These are phyloP conservation scores for Dothideomycetes sp. DNA, from an alignment of 2,329 filamentous ascomycete species.

Conservation along the genomic window DNA sequence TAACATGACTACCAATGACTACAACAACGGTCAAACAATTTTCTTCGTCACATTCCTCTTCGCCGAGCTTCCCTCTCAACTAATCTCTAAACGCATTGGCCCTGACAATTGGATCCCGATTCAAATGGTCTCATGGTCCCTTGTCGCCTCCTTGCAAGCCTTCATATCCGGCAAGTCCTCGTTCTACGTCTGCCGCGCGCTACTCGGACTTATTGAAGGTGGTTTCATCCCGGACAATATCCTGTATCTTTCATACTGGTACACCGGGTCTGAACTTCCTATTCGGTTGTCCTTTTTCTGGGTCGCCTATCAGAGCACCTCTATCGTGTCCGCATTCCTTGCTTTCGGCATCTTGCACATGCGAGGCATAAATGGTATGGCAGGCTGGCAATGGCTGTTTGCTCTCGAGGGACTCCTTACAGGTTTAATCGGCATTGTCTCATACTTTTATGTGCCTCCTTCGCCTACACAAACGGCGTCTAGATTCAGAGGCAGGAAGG, in stretches of 20 bases:
- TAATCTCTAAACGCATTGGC: conserved; percentile 16
- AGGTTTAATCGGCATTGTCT: conserved; percentile 42
- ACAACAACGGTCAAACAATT: conserved; percentile 31
- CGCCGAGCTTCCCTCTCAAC: conserved; percentile 25
- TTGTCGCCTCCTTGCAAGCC: conserved; percentile 16
- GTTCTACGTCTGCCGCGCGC: conserved; percentile 31
- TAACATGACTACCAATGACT: conserved; percentile 35
- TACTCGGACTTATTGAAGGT: conserved; percentile 34
- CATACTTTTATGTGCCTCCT: conserved; percentile 48
- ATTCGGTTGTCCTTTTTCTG: conserved; percentile 60
- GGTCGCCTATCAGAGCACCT: conserved; percentile 50
- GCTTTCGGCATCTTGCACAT: conserved; percentile 45
- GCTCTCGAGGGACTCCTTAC: conserved; percentile 37
- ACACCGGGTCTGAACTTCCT: conserved; percentile 59
- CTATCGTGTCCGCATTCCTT: conserved; percentile 45
- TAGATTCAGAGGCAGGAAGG: conserved; percentile 47
- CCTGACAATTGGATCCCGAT: conserved; percentile 17
- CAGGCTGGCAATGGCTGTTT: conserved; percentile 48
- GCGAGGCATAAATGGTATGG: conserved; percentile 33
- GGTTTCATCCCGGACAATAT: conserved; percentile 54
- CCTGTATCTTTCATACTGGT: conserved; percentile 64
- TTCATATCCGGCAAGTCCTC: conserved; percentile 22
- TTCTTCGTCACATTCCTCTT: conserved; percentile 31
- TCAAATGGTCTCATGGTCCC: conserved; percentile 20
- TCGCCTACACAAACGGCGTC: conserved; percentile 54